Conservation (phyloP, 202 grass and related monocot species). For the Carex sylvatica region DNA sequence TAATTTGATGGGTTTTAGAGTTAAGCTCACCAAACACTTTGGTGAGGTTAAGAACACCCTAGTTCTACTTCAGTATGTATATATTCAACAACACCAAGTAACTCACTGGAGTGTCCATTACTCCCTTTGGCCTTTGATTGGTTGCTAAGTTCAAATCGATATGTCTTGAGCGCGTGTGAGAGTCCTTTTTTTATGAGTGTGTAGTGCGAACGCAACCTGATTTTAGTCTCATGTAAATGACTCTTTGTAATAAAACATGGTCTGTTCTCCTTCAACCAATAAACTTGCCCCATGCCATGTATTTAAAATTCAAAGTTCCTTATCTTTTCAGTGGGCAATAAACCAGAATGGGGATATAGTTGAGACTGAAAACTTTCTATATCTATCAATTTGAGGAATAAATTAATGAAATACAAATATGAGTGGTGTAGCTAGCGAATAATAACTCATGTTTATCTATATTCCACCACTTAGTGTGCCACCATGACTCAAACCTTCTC, state of each 20-base stretch:
- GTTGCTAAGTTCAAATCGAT: too few species aligned
- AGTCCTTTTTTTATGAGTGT: too few species aligned
- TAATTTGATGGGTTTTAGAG: too few species aligned
- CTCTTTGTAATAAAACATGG: not conserved
- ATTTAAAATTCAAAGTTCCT: not conserved
- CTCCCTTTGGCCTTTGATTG: too few species aligned
- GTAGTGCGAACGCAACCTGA: too few species aligned
- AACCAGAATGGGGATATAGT: not conserved
- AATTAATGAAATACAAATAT: not conserved
- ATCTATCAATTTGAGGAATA: not conserved
- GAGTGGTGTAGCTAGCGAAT: not conserved
- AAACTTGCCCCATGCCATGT: too few species aligned
- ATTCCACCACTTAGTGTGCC: constrained; percentile 67
- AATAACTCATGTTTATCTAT: not conserved
- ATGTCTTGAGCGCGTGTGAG: too few species aligned
- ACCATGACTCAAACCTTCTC: constrained; percentile 76
- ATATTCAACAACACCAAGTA: too few species aligned
- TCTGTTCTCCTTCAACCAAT: not conserved
- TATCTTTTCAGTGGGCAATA: not conserved
- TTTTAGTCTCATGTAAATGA: not conserved
- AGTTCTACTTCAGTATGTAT: too few species aligned
- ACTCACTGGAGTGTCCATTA: too few species aligned
- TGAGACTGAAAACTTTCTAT: not conserved
- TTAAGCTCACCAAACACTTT: too few species aligned
- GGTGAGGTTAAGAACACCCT: too few species aligned